phyloP scores from a whole-genome alignment of 345 rosid genomes.

The Murraya koenigii region DNA sequence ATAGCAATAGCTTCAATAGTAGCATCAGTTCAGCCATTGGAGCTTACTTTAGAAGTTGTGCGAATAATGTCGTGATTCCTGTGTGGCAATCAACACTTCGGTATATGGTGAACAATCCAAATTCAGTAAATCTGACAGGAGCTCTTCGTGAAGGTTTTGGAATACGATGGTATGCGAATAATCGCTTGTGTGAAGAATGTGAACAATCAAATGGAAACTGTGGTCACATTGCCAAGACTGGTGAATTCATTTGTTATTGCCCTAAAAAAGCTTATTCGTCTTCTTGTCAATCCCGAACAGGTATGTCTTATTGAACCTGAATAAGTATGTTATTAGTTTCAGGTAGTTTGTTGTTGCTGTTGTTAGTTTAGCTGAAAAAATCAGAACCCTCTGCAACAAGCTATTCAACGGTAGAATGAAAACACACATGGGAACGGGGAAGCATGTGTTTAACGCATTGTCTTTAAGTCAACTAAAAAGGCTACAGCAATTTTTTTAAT shows the following conservation, averaged over 20 bases:
- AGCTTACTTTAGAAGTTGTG: not conserved
- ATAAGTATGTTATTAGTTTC: not conserved
- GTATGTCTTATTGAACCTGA: not conserved
- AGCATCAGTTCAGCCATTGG: not conserved
- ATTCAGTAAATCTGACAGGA: not conserved
- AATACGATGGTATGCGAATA: slow-evolving; percentile 8
- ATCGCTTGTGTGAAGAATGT: slow-evolving; percentile 12
- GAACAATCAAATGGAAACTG: not conserved
- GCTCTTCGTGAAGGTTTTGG: slow-evolving; percentile 20
- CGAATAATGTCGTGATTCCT: not conserved
- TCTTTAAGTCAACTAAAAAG: too few species aligned
- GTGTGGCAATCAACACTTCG: not conserved
- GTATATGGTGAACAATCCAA: not conserved
- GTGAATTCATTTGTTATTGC: slow-evolving; percentile 22
- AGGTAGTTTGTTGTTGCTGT: too few species aligned
- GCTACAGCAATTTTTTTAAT: too few species aligned
- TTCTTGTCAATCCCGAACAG: not conserved
- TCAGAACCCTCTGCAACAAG: too few species aligned
- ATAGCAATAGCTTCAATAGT: not conserved
- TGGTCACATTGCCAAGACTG: slow-evolving; percentile 1
- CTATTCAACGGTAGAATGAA: too few species aligned
- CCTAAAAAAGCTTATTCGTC: not conserved
- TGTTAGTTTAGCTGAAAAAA: too few species aligned
- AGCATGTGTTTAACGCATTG: too few species aligned
- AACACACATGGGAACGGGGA: too few species aligned